These are phyloP conservation scores for Ogataea paraovalis DNA, from an alignment of 805 yeast species.

Conservation along the genomic window DNA sequence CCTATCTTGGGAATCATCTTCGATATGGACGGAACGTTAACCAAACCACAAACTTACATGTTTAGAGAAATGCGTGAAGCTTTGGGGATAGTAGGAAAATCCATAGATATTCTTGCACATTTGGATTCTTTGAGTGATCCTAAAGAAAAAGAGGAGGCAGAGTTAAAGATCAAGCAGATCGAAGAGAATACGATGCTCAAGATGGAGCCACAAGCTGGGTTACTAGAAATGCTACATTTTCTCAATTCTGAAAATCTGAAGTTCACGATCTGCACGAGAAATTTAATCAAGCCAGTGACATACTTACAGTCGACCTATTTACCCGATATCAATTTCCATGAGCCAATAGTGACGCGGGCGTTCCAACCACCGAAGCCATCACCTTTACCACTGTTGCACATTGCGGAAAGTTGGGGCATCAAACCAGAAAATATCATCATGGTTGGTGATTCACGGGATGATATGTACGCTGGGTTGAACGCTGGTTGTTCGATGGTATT, in stretches of 20 bases:
- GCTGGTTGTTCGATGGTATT: constrained; percentile 62
- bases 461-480: constrained; percentile 56
- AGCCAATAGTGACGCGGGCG: constrained; percentile 57
- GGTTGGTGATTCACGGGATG: constrained; percentile 76
- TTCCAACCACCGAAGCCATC: constrained; percentile 68
- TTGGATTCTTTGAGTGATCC: constrained; percentile 40
- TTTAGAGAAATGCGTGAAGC: constrained; percentile 55
- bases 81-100: constrained; percentile 40
- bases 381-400: constrained; percentile 58
- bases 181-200: constrained; percentile 60
- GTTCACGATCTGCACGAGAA: constrained; percentile 63
- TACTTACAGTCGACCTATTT: constrained; percentile 45
- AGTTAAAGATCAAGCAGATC: constrained; percentile 43
- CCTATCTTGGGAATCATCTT: constrained; percentile 48
- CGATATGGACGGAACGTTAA: constrained; percentile 79
- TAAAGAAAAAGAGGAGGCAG: constrained; percentile 41
- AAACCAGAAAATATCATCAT: constrained; percentile 47
- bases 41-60: constrained; percentile 53
- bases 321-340: constrained; percentile 33
- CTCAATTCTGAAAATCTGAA: constrained; percentile 29
- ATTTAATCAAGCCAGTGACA: constrained; percentile 49
- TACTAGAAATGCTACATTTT: constrained; percentile 38
- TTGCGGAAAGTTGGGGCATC: constrained; percentile 46
- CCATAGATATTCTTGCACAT: constrained; percentile 51
- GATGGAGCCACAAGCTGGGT: constrained; percentile 50